Evolutionary conservation across 2,329 filamentous ascomycete species (phyloP).

Genomic region (Xylariomycetidae sp.): DNA sequence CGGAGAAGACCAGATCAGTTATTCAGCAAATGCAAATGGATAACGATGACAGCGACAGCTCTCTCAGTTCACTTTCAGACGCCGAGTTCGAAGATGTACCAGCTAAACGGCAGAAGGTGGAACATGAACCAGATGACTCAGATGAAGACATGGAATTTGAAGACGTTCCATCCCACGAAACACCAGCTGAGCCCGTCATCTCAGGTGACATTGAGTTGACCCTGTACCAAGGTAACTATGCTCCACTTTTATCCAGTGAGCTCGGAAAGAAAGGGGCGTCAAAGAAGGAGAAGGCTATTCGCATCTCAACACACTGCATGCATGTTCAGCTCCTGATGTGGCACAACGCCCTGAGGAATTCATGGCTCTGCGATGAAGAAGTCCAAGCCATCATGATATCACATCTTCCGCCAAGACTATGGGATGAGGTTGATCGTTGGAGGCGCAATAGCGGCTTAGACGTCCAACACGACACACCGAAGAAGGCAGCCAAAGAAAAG

Average conservation of each 20-base stretch:
- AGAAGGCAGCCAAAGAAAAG: constrained; percentile 31
- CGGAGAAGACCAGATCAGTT: constrained; percentile 36
- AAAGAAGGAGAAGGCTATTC: constrained; percentile 76
- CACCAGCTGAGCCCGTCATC: constrained; percentile 40
- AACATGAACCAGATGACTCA: constrained; percentile 28
- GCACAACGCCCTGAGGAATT: constrained; percentile 83
- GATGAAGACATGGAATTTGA: constrained; percentile 63
- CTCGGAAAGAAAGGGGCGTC: constrained; percentile 77
- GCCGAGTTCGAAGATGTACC: constrained; percentile 52
- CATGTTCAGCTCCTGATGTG: constrained; percentile 86
- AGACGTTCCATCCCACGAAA: constrained; percentile 41
- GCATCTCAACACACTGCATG: constrained; percentile 76
- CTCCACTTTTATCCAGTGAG: constrained; percentile 58
- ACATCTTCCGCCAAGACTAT: constrained; percentile 64
- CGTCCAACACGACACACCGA: constrained; percentile 30
- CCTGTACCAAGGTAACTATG: constrained; percentile 52
- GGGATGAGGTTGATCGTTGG: constrained; percentile 71
- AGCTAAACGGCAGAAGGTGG: constrained; percentile 35
- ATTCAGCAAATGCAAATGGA: constrained; percentile 41
- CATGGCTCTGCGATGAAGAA: constrained; percentile 74
- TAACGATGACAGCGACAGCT: constrained; percentile 39
- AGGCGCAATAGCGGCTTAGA: constrained; percentile 62
- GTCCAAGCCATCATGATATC: constrained; percentile 72
- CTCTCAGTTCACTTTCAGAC: constrained; percentile 51
- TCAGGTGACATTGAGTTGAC: constrained; percentile 72